phyloP scores from a whole-genome alignment of 306 rosid genomes.

The Sophora flavescens region DNA sequence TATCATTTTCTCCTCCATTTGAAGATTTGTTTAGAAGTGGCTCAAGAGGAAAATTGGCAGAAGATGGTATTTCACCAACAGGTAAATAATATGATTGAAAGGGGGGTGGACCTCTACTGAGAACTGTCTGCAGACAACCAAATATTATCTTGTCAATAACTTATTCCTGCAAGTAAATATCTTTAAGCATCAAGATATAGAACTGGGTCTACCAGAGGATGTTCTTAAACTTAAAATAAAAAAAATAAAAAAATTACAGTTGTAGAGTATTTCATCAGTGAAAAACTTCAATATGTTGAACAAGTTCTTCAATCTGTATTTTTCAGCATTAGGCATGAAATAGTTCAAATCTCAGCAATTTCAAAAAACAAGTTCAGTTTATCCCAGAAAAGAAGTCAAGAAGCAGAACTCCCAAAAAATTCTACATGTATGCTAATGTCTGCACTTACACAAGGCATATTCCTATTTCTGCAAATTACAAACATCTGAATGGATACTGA shows the following conservation, averaged over 20 bases:
- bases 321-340: slow-evolving; percentile 20
- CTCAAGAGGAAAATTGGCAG: slow-evolving; percentile 83
- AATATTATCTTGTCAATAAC: slow-evolving; percentile 64
- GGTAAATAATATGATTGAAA: slow-evolving; percentile 93
- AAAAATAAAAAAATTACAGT: background rate
- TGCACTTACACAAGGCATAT: slow-evolving; percentile 1
- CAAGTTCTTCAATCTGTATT: slow-evolving; percentile 13
- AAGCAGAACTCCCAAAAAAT: background rate
- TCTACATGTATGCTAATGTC: background rate
- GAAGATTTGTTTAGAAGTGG: slow-evolving; percentile 68
- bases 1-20: slow-evolving; percentile 49
- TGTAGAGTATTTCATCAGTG: background rate
- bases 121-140: slow-evolving; percentile 86
- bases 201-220: slow-evolving; percentile 42
- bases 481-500: background rate
- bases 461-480: background rate
- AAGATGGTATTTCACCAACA: slow-evolving; percentile 57
- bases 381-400: slow-evolving; percentile 19
- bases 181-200: slow-evolving; percentile 54
- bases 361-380: slow-evolving; percentile 9
- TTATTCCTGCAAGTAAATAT: slow-evolving; percentile 49
- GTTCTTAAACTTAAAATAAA: slow-evolving; percentile 10
- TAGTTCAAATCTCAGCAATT: slow-evolving; percentile 22
- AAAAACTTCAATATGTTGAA: slow-evolving; percentile 29
- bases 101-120: slow-evolving; percentile 63